Evolutionary conservation across 2,329 filamentous ascomycete genomes (phyloP), one percentile per base, ranked within the genome.

Genomic region (Pseudogymnoascus sp.): DNA sequence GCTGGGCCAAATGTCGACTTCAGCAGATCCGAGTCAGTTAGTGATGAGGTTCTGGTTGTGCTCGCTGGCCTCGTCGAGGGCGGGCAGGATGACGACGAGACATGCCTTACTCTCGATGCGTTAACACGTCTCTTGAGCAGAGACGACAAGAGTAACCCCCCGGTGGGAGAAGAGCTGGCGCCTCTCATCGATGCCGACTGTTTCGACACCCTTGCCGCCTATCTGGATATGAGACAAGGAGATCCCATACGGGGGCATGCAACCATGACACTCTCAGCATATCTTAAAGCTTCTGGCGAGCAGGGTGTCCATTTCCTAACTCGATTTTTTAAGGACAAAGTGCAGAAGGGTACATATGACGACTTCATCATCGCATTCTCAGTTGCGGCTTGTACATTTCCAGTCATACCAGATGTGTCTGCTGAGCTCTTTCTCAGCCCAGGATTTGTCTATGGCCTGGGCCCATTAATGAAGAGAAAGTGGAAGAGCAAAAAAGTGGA

Each of bases 301-400:
- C 81, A 84, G 5, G 91, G 91, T 3, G 82, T 86, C 67, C 80
- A 84, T 67, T 83, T 87, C 67, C 84, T 97, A 60, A 83, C 84
- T 4, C 82, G 83, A 4, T 93, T 94, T 73, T 89, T 97, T 73
- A 86, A 86, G 62, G 79, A 83, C 14, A 85, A 88, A 62, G 80
- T 96, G 14, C 77, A 83, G 68, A 86, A 88, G 66, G 87, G 87
- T 61, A 93, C 89, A 23, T 90, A 92, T 67, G 92, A 97, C 70
- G 91, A 96, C 74, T 85, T 95, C 68, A 91, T 96, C 62, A 81
- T 94, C 60, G 92, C 92, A 5, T 97, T 97, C 74, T 97, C 92
- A 62, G 92, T 92, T n/a, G 91, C 92, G 5, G 86, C 92, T 1
- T 85, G 87, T 21, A 84, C 95, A 7, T 99, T 99, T 73, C 92